Evolutionary conservation across 2,329 filamentous ascomycete species (phyloP).

Genomic region (Mycogone perniciosa): DNA sequence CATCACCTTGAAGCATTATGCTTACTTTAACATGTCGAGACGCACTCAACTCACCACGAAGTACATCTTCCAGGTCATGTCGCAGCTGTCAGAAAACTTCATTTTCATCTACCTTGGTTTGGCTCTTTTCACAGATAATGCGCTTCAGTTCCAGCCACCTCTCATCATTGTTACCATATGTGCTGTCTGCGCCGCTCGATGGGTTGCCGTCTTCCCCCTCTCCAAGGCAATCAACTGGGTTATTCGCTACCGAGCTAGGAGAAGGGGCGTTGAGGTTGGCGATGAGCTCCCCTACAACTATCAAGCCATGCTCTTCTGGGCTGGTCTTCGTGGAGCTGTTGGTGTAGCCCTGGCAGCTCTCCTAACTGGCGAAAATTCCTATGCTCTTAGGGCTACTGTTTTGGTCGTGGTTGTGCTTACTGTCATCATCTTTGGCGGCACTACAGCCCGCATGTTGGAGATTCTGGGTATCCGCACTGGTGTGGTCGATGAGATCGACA

Average conservation of each 20-base stretch:
- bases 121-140: slow-evolving; percentile 85
- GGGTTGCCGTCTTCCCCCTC: slow-evolving; percentile 90
- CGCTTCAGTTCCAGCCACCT: slow-evolving; percentile 84
- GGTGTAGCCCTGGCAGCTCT: slow-evolving; percentile 91
- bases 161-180: slow-evolving; percentile 90
- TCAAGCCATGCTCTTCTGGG: slow-evolving; percentile 99
- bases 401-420: slow-evolving; percentile 94
- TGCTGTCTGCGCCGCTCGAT: slow-evolving; percentile 87
- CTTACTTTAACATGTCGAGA: slow-evolving; percentile 99
- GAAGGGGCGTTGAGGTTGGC: slow-evolving; percentile 64
- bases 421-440: slow-evolving; percentile 97
- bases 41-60: slow-evolving; percentile 96
- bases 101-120: slow-evolving; percentile 98
- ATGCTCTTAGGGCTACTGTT: slow-evolving; percentile 86
- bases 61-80: slow-evolving; percentile 90
- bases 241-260: slow-evolving; percentile 75
- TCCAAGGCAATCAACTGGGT: slow-evolving; percentile 88
- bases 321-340: slow-evolving; percentile 88
- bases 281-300: slow-evolving; percentile 93
- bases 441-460: slow-evolving; percentile 94
- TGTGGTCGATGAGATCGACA: slow-evolving; percentile 94
- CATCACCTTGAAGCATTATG: slow-evolving; percentile 97
- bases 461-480: slow-evolving; percentile 95
- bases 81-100: slow-evolving; percentile 96
- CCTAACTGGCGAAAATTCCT: slow-evolving; percentile 72